Evolutionary conservation across 768 basidiomycete species (phyloP), one percentile per base, ranked within the genome.

Genomic region (Tubosaeta brunneosetosa): DNA sequence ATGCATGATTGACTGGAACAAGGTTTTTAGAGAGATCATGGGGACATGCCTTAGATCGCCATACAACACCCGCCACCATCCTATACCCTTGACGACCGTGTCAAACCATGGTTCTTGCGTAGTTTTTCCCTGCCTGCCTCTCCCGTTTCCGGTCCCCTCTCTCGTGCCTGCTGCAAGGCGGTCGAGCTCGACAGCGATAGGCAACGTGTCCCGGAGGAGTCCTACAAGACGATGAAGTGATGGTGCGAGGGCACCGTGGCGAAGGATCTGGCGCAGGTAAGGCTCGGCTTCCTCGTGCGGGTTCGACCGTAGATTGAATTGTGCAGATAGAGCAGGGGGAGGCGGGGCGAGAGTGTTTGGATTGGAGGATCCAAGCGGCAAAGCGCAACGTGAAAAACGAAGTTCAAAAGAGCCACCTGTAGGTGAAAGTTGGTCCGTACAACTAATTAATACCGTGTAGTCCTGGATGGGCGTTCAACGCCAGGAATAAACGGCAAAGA

Each of bases 221-320:
- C 76, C 77, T 26, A 90, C 84, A 19, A 91, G 75, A 34, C 78
- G 76, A 52, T 85, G 81, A 29, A 91, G 70, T 10, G 87, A 84
- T 7, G 78, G 75, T 2, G 84, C 78, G 12, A 89, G 77, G 26
- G 78, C 73, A 7, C 87, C 84, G 51, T 87, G 82, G 33, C 83
- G 82, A 37, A 95, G 69, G 22, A 90, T 77, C 49, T 80, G 78
- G 3, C 85, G 77, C n/a, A 94, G 69, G 64, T 84, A 88, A 2
- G 81, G 82, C 53, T 90, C 88, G 7, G 88, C 82, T 55, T 86
- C 83, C 54, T 84, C 82, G 58, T 94, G 93, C 3, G 92, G 91
- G 58, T 90, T 88, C 3, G 56, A 71, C 10, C 67, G 61, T n/a
- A 47, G 47, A 40, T 55, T 56, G 0, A 53, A 44, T 26, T 48